Conservation (phyloP, 163 green algal species). For the Volvox carteri region DNA sequence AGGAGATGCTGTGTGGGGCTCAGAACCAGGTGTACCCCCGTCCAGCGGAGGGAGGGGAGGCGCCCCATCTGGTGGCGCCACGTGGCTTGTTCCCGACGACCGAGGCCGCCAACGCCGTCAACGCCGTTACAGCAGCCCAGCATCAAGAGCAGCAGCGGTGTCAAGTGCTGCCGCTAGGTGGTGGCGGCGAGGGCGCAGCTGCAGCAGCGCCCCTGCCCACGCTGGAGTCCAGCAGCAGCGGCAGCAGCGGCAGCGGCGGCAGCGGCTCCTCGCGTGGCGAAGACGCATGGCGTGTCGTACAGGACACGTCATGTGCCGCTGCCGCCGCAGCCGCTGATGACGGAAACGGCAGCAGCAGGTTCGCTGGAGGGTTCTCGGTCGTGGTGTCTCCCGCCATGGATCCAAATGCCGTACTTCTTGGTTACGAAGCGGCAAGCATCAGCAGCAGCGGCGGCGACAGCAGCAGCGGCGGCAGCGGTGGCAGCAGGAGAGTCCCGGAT, state of each 20-base stretch:
- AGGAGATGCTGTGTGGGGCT: constrained; percentile 41
- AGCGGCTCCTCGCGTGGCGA: background rate
- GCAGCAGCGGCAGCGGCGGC: constrained; percentile 6
- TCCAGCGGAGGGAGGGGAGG: no score
- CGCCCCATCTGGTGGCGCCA: no score
- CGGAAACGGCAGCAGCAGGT: background rate
- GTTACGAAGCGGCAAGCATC: background rate
- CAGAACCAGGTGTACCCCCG: constrained; percentile 36
- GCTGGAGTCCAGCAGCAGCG: background rate
- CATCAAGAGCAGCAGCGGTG: background rate
- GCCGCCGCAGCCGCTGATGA: background rate
- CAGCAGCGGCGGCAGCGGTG: background rate
- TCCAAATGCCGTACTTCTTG: background rate
- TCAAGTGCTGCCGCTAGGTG: background rate
- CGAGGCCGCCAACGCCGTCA: no score
- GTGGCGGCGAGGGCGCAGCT: background rate
- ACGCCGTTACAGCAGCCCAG: no score
- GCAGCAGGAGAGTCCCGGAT: no score
- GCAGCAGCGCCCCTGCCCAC: background rate
- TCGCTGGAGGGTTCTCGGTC: background rate
- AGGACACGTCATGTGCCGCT: background rate
- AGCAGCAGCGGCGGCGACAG: background rate
- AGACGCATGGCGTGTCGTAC: background rate
- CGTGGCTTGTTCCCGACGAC: no score
- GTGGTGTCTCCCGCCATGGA: constrained; percentile 11